phyloP scores from a whole-genome alignment of 2,329 filamentous ascomycete genomes.

The Lasiodiplodia citricola region DNA sequence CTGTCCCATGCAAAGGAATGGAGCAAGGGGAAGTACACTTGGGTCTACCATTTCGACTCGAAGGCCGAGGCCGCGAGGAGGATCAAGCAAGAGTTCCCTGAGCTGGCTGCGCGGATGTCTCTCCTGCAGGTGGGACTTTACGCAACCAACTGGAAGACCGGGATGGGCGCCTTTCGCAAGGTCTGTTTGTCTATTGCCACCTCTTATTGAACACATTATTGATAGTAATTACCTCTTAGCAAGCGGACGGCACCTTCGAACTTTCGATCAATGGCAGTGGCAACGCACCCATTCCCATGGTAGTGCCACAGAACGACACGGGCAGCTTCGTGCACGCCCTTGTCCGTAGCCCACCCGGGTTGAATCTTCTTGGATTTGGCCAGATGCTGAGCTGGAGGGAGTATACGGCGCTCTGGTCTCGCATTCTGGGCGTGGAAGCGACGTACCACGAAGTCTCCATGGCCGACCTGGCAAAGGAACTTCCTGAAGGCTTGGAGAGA shows the following conservation, averaged over 20 bases:
- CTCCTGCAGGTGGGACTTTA: constrained; percentile 36
- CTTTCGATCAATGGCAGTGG: too few relatives aligned
- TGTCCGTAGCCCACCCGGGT: constrained; percentile 30
- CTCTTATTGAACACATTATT: too few relatives aligned
- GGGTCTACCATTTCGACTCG: constrained; percentile 38
- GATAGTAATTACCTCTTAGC: too few relatives aligned
- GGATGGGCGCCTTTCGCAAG: background rate
- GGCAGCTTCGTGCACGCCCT: background rate
- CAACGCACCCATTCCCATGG: too few relatives aligned
- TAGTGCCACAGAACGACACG: background rate
- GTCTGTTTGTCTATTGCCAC: too few relatives aligned
- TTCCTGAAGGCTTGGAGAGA: constrained; percentile 34
- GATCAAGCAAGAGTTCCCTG: constrained; percentile 28
- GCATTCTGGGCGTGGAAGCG: constrained; percentile 29
- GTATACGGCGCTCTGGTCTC: constrained; percentile 35
- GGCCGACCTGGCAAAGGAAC: constrained; percentile 31
- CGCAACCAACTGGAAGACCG: constrained; percentile 34
- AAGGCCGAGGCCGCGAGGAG: constrained; percentile 35
- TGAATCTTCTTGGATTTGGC: constrained; percentile 36
- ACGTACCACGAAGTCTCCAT: too few relatives aligned
- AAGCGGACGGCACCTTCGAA: too few relatives aligned
- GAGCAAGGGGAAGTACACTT: constrained; percentile 33
- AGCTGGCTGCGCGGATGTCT: constrained; percentile 32
- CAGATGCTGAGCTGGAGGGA: constrained; percentile 34
- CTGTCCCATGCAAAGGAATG: constrained; percentile 34